Evolutionary conservation across 495 filamentous ascomycete species (phyloP).

Genomic region (Hypoxylon cercidicola): DNA sequence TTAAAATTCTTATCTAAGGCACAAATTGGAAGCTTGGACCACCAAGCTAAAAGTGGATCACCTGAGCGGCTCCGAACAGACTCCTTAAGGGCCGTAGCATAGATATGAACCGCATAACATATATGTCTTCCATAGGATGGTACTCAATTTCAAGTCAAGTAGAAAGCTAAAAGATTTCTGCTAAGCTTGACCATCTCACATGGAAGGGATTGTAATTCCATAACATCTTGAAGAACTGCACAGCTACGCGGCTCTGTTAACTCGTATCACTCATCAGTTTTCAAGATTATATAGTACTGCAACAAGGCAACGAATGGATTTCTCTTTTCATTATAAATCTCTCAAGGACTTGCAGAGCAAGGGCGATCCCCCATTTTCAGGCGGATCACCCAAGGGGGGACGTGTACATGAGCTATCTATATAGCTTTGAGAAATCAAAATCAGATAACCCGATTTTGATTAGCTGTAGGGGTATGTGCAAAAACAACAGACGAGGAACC

Average conservation of each 20-base stretch:
- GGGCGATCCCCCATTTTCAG: slow-evolving; percentile 13
- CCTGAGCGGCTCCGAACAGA: no score
- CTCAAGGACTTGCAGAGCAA: slow-evolving; percentile 19
- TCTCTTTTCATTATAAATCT: slow-evolving; percentile 44
- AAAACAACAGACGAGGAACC: slow-evolving; percentile 36
- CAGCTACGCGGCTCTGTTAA: no score
- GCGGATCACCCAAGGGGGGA: slow-evolving; percentile 28
- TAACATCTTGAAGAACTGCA: no score
- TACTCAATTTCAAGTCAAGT: no score
- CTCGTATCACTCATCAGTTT: background rate
- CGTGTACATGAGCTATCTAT: slow-evolving; percentile 46
- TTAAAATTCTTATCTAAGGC: no score
- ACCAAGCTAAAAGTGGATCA: no score
- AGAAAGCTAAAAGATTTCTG: no score
- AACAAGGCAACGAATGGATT: slow-evolving; percentile 36
- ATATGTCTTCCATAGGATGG: no score
- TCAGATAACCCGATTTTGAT: slow-evolving; percentile 29
- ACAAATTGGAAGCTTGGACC: slow-evolving; percentile 29
- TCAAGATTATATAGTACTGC: slow-evolving; percentile 6
- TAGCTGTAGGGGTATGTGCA: slow-evolving; percentile 45
- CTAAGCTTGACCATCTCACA: no score
- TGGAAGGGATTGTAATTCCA: no score
- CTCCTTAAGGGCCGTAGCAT: background rate
- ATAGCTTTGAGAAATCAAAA: slow-evolving; percentile 34
- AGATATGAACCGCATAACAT: slow-evolving; percentile 13